Base-by-base conservation (phyloP, 169 alveolate genomes). In the Eimeria necatrix region DNA sequence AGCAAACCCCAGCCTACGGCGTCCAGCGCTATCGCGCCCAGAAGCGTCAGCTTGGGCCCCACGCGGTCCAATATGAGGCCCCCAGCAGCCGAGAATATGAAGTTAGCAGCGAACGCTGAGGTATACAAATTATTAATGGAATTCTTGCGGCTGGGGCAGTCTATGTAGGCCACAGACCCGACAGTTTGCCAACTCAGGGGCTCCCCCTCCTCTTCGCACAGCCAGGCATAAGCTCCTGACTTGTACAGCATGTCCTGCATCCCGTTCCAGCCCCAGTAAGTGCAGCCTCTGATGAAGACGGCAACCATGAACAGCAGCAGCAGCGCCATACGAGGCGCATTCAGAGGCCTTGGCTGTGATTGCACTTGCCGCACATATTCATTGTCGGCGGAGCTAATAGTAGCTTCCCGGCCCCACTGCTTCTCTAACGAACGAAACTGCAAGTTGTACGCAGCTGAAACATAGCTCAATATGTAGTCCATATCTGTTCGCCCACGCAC, bases 241-340 rank as follows among this genome's bases (percentile, higher is more conserved):
- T 94, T 94, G 74, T 94, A 94, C 56, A 94, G 49, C 94, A 94
- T 83, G 41, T 80, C 93, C n/a, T 94, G 96, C 46, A 94, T 22
- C 80, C 96, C 96, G 46, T 94, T 84, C 96, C 96, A 94, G 48
- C 96, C 96, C 96, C 96, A 94, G 46, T 94, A 84, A 12, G 96
- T 94, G 64, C 96, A 86, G 41, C 96, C 96, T 18, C 76, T 59
- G 32, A 94, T 14, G 12, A 94, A 81, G n/a, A 94, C 94, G 18
- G 74, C 94, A 20, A 85, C 41, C 14, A 81, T 32, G 49, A 60
- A 94, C 9, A 94, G 26, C 20, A 8, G 16, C 20, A 81, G 53
- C 3, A 94, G 91, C 0, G 85, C 91, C 6, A 56, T 61, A 8
- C 96, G 94, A 26, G 59, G 70, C 8, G 74, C 76, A 32, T 22